Evolutionary conservation across 306 rosid species (phyloP).

Genomic region (Psophocarpus tetragonolobus): DNA sequence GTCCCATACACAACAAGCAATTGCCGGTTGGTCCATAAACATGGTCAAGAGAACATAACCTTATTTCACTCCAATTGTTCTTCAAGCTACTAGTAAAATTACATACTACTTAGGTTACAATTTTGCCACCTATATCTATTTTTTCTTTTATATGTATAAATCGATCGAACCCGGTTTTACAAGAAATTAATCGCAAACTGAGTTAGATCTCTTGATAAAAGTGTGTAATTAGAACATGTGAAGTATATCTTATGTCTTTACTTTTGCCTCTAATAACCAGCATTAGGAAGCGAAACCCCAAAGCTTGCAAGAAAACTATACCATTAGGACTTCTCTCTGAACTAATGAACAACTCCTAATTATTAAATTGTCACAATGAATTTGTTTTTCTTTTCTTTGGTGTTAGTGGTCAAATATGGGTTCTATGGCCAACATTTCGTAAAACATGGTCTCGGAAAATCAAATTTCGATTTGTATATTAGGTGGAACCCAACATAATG

Average conservation of each 20-base stretch:
- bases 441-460: conserved; percentile 34
- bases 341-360: conserved; percentile 23
- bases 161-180: too few species aligned
- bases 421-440: conserved; percentile 24
- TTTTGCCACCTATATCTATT: too few species aligned
- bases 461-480: not conserved
- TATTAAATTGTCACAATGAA: not conserved
- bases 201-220: too few species aligned
- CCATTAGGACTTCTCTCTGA: conserved; percentile 21
- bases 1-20: conserved; percentile 77
- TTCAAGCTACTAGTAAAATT: not conserved
- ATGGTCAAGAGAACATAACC: not conserved
- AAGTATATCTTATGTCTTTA: conserved; percentile 25
- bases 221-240: conserved; percentile 43
- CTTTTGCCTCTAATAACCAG: conserved; percentile 41
- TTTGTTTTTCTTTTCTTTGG: not conserved
- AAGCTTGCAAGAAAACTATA: conserved; percentile 34
- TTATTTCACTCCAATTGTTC: not conserved
- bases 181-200: too few species aligned
- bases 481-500: conserved; percentile 22
- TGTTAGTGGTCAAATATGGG: conserved; percentile 26
- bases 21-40: conserved; percentile 59
- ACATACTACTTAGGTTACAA: not conserved
- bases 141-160: too few species aligned
- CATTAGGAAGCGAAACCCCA: conserved; percentile 45